Evolutionary conservation across 83 land plant species (phyloP).

Genomic region (Thuja plicata): DNA sequence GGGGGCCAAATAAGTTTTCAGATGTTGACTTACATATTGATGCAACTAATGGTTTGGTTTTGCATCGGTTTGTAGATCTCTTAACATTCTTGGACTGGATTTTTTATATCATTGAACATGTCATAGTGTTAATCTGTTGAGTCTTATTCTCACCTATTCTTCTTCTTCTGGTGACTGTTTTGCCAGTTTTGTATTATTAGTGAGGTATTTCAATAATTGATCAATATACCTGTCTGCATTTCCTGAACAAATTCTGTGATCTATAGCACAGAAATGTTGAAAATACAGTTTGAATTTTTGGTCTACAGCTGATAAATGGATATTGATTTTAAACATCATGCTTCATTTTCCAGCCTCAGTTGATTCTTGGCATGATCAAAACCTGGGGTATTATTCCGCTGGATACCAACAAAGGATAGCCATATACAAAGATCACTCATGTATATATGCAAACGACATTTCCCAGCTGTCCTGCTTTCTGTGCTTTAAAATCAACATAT

Average conservation of each 20-base stretch:
- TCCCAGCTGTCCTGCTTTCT: not conserved
- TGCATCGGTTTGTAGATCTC: not conserved
- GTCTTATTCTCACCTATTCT: not conserved
- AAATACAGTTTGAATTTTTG: not conserved
- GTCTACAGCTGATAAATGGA: not conserved
- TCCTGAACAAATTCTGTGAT: not conserved
- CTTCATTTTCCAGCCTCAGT: not conserved
- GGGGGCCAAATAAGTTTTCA: not conserved
- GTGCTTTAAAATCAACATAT: not conserved
- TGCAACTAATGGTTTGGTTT: not conserved
- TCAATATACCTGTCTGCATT: not conserved
- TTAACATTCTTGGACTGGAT: not conserved
- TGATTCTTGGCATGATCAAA: not conserved
- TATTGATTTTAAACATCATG: not conserved
- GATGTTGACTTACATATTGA: not conserved
- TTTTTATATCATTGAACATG: not conserved
- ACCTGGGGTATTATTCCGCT: not conserved
- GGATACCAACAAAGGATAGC: not conserved
- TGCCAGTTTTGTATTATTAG: not conserved
- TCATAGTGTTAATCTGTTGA: not conserved
- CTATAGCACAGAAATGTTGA: not conserved
- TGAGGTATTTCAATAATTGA: conserved; percentile 5
- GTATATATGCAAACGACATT: not conserved
- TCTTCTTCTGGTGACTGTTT: conserved; percentile 4
- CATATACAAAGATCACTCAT: not conserved